A percentile compares a stretch with the other conserved stretches of the same genome.
Evolutionary conservation across 441 rosid genomes (phyloP).

Genomic region (Corymbia citriodora): DNA sequence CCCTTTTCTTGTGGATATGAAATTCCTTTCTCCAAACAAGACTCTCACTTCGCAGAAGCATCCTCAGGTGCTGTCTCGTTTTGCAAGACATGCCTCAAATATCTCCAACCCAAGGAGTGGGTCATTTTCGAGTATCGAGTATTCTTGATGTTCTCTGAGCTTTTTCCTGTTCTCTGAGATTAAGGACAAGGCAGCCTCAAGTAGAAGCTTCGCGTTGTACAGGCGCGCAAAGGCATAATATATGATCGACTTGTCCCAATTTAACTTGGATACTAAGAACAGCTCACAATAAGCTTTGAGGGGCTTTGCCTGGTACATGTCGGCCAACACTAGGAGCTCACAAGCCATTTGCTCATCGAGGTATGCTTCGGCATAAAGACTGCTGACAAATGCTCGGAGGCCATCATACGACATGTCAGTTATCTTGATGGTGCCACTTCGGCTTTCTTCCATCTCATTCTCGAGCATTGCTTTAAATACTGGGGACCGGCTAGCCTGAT

Average conservation of each 20-base stretch:
- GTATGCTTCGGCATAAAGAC: conserved; percentile 64
- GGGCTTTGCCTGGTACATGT: conserved; percentile 72
- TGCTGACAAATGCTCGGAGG: conserved; percentile 55
- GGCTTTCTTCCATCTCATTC: conserved; percentile 86
- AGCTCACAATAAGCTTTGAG: conserved; percentile 65
- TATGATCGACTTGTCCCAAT: conserved; percentile 39
- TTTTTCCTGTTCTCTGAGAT: conserved; percentile 74
- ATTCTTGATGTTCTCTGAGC: conserved; percentile 1
- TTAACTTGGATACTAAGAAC: no score
- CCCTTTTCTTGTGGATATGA: background rate
- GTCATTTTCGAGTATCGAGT: no score
- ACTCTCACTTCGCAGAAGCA: background rate
- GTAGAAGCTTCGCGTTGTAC: conserved; percentile 64
- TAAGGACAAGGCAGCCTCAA: conserved; percentile 51
- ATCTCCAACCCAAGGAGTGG: no score
- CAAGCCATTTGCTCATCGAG: conserved; percentile 74
- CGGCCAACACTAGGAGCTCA: conserved; percentile 69
- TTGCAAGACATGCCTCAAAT: no score
- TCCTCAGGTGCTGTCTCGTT: no score
- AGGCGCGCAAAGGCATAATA: conserved; percentile 76
- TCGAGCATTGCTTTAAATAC: conserved; percentile 86
- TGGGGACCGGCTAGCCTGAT: conserved; percentile 35
- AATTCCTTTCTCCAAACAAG: background rate
- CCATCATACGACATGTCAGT: conserved; percentile 59
- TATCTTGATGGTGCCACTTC: conserved; percentile 36